Base-by-base conservation (phyloP, 2,329 filamentous ascomycete genomes). In the Acrocalymma vagum region DNA sequence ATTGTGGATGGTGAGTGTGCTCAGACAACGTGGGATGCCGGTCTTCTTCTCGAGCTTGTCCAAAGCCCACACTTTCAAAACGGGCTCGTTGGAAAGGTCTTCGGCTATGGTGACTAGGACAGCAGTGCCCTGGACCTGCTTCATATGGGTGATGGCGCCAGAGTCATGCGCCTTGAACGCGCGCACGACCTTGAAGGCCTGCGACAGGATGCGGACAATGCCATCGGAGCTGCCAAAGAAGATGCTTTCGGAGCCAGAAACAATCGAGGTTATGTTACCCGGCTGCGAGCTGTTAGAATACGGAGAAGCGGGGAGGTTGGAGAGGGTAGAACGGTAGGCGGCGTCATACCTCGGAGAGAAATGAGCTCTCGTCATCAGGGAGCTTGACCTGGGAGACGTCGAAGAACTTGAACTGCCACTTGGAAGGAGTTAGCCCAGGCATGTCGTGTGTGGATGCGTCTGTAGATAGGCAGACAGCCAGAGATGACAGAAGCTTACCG, bases 381-480 rank as follows among this genome's bases (percentile, higher is more conserved):
- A 92, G 80, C 65, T 87, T 84, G 71, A 96, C 85, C 68, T 88
- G 86, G 68, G 85, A 85, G 71, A 95, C 90, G 74, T 96, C 90
- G 82, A 99, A 97, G 85, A 99, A 99, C 80, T 95, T 92, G 78
- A 99, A 99, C 88, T 96, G 96, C 93, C 94, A 97, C 93, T 96
- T 53, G 29, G 37, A 38, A 10, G 29, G 38, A 13, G 38, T 69
- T 48, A 69, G 65, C 55, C 14, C 34, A 14, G 47, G 30, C 48
- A 52, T 52, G 9, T 5, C 45, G 29, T 11, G 11, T 9, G 23
- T 15, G 16, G 25, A 31, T 27, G 29, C 31, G 20, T 17, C 11
- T 13, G n/a, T n/a, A n/a, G n/a, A n/a, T n/a, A n/a, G n/a, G n/a
- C n/a, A n/a, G n/a, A n/a, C n/a, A n/a, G n/a, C n/a, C n/a, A n/a